Percentiles rank a stretch among this genome's conserved stretches.
phyloP scores from a whole-genome alignment of 805 yeast genomes.

The Cyberlindnera petersonii region DNA sequence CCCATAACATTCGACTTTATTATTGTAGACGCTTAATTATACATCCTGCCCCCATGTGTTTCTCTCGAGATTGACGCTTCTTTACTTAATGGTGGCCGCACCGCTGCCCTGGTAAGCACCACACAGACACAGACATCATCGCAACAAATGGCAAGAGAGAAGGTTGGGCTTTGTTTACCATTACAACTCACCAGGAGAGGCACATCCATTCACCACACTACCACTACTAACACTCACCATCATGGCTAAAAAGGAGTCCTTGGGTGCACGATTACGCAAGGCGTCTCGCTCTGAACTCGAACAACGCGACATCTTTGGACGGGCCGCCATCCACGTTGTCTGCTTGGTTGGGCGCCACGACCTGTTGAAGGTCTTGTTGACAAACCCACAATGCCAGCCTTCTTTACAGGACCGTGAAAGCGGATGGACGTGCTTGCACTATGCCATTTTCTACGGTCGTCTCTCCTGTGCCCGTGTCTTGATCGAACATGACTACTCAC shows the following conservation, averaged over 20 bases:
- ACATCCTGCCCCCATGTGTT: too few species aligned
- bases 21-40: too few species aligned
- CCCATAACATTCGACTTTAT: too few species aligned
- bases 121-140: too few species aligned
- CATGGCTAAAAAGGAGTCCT: slow-evolving; percentile 13
- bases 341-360: slow-evolving; percentile 48
- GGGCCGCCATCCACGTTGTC: slow-evolving; percentile 57
- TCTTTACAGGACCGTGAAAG: slow-evolving; percentile 61
- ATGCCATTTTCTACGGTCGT: slow-evolving; percentile 56
- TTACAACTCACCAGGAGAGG: too few species aligned
- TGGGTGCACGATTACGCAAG: slow-evolving; percentile 19
- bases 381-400: slow-evolving; percentile 43
- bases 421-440: slow-evolving; percentile 80
- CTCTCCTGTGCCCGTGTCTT: slow-evolving; percentile 49
- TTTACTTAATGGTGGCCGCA: too few species aligned
- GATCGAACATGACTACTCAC: slow-evolving; percentile 30
- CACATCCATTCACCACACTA: too few species aligned
- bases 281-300: slow-evolving; percentile 37
- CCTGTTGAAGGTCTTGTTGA: slow-evolving; percentile 42
- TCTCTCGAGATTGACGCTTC: too few species aligned
- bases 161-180: too few species aligned
- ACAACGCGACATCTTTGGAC: slow-evolving; percentile 66
- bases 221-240: too few species aligned
- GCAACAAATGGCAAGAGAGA: too few species aligned
- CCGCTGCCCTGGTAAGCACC: too few species aligned